A percentile compares a stretch with the other conserved stretches of the same genome.
Conservation (phyloP, 2,329 filamentous ascomycete species). For the Fusarium hainanense region DNA sequence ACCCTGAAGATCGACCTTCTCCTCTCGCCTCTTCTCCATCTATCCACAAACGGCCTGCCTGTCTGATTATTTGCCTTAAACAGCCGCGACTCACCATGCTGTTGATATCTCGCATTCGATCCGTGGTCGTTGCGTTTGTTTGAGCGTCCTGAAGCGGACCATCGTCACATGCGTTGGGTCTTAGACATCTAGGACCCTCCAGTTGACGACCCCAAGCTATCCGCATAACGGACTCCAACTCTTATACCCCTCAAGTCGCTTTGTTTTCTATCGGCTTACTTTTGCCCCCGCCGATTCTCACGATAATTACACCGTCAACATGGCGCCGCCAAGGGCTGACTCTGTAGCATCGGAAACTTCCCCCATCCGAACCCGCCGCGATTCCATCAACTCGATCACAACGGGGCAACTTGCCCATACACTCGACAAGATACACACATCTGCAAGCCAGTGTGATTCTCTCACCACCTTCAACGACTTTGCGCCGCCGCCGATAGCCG, state of each 20-base stretch:
- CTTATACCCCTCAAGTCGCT: neutral
- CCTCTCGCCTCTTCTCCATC: constrained; percentile 24
- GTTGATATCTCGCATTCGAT: constrained; percentile 23
- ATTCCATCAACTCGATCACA: constrained; percentile 57
- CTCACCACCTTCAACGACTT: constrained; percentile 97
- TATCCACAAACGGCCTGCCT: constrained; percentile 14
- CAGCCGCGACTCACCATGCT: constrained; percentile 37
- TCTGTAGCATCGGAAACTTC: constrained; percentile 48
- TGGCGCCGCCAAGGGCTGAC: constrained; percentile 47
- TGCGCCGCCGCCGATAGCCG: constrained; percentile 73
- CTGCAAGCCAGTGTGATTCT: constrained; percentile 84
- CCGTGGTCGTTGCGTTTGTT: constrained; percentile 24
- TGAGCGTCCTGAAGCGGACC: constrained; percentile 28
- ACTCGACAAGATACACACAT: constrained; percentile 87
- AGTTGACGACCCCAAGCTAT: constrained; percentile 1
- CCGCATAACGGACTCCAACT: neutral
- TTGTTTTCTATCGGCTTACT: neutral
- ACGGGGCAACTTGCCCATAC: constrained; percentile 80
- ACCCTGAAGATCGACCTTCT: constrained; percentile 41
- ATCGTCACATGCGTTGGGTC: constrained; percentile 26
- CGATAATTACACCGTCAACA: constrained; percentile 19
- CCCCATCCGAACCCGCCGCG: constrained; percentile 52
- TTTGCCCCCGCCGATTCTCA: neutral
- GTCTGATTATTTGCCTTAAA: constrained; percentile 16
- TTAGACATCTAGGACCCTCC: constrained; percentile 1